Base-by-base conservation (phyloP, 106 monocot genomes). In the Iris macrosiphon region DNA sequence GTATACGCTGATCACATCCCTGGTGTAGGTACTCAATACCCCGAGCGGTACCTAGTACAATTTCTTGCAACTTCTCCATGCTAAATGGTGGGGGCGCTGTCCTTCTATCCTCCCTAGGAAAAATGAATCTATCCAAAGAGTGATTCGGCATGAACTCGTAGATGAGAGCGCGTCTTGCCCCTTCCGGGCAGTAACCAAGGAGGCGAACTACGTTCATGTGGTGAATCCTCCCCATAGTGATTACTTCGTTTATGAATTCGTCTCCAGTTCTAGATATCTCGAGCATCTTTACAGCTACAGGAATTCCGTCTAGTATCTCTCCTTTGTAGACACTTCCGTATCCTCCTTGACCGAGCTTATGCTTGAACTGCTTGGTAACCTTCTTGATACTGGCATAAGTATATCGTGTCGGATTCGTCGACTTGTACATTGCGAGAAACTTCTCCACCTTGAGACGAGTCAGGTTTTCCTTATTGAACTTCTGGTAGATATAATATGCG, bases 21-120 rank as follows among this genome's bases (percentile, higher is more conserved):
- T 57, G 56, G 56, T 57, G 56, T 19, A 57, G 15, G 23, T 57
- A 57, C 18, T 57, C 37, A 4, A 57, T 57, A 1, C 56, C 56
- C 17, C 39, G 38, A 2, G 56, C 56, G 11, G 39, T 57, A 12
- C 56, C 56, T 22, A 39, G 18, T 10, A 38, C 56, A 19, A 57
- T 57, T 2, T 53, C 52, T 53, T 13, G 12, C 52, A 53, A 27
- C 31, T 53, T 28, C 31, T 27, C 28, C 4, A 23, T 57, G 21
- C 3, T 57, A 24, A 57, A 39, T 15, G 18, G 21, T 3, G 35
- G 15, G 34, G 35, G 35, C n/a, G n/a, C n/a, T 12, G 0, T 49
- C 49, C 15, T 49, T 15, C 16, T 26, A 8, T 7, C 11, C 3
- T 49, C 2, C 11, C 10, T 27, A 1, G 16, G 3, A 27, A 49